These are phyloP conservation scores for Pseudogymnoascus sp. DNA, from an alignment of 2,329 filamentous ascomycete genomes.

Conservation along the genomic window DNA sequence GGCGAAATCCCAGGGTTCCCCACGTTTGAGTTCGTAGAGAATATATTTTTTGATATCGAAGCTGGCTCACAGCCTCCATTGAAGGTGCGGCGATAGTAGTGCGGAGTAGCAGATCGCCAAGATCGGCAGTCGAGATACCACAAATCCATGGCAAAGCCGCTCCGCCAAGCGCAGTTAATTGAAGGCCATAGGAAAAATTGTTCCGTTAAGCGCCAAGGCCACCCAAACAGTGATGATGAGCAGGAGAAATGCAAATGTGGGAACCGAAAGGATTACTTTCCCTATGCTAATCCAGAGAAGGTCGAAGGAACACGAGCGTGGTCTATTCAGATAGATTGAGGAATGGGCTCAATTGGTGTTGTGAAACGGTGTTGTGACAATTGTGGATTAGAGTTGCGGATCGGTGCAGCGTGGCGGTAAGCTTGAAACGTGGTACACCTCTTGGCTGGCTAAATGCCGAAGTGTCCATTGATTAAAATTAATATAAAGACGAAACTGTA, in stretches of 20 bases:
- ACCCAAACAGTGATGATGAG: slow-evolving; percentile 1
- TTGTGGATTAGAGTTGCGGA: slow-evolving; percentile 8
- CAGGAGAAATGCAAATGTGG: slow-evolving; percentile 4
- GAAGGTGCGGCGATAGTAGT: neutral
- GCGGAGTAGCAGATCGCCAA: neutral
- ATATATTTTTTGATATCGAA: slow-evolving; percentile 8
- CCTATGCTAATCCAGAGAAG: neutral
- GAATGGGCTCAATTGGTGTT: neutral
- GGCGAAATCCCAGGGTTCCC: slow-evolving; percentile 2
- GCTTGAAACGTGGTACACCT: neutral
- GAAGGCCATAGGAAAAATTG: slow-evolving; percentile 1
- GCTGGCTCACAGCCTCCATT: neutral
- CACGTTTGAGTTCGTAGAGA: slow-evolving; percentile 6
- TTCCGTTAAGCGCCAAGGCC: neutral
- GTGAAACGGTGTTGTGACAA: slow-evolving; percentile 7
- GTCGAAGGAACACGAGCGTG: neutral
- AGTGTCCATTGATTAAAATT: neutral
- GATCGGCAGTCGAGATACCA: slow-evolving; percentile 1
- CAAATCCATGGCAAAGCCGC: neutral
- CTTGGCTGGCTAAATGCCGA: neutral
- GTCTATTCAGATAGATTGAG: slow-evolving; percentile 1
- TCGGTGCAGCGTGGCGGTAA: neutral
- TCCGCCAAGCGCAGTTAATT: neutral
- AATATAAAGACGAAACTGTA: slow-evolving; percentile 1
- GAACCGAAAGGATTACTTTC: neutral